These are phyloP conservation scores for Mucor lusitanicus DNA, from an alignment of 371 early-diverging fungal species.

Conservation along the genomic window DNA sequence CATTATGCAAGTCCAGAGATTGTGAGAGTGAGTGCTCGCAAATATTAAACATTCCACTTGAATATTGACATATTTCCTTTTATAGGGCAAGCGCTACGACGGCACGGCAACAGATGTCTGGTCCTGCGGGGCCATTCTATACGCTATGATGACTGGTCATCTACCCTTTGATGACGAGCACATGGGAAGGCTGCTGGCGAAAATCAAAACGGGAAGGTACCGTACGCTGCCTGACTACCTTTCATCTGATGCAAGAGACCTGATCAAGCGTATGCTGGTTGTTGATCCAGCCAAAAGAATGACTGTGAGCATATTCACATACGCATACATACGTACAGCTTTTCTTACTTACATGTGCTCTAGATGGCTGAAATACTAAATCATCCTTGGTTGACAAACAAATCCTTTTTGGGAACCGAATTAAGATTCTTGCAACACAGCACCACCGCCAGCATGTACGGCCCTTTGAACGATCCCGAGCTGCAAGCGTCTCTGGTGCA, in stretches of 20 bases:
- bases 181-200: constrained; percentile 69
- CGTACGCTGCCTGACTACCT: constrained; percentile 61
- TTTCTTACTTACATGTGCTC: not conserved
- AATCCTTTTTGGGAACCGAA: constrained; percentile 40
- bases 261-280: constrained; percentile 56
- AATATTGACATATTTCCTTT: constrained; percentile 30
- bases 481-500: constrained; percentile 26
- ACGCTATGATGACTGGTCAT: constrained; percentile 85
- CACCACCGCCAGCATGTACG: constrained; percentile 1
- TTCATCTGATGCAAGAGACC: constrained; percentile 62
- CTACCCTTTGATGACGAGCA: constrained; percentile 94
- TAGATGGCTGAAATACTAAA: constrained; percentile 40
- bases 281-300: constrained; percentile 57
- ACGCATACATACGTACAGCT: not conserved
- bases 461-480: constrained; percentile 28
- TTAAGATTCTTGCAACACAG: constrained; percentile 24
- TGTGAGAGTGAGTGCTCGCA: constrained; percentile 23
- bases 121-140: constrained; percentile 92
- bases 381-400: constrained; percentile 49
- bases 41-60: constrained; percentile 8
- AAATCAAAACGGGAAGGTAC: constrained; percentile 63
- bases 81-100: constrained; percentile 65
- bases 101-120: constrained; percentile 90
- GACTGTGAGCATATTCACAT: constrained; percentile 34
- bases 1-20: constrained; percentile 47